Base-by-base conservation (phyloP, 257 asterid genomes). In the Knoxia roxburghii region DNA sequence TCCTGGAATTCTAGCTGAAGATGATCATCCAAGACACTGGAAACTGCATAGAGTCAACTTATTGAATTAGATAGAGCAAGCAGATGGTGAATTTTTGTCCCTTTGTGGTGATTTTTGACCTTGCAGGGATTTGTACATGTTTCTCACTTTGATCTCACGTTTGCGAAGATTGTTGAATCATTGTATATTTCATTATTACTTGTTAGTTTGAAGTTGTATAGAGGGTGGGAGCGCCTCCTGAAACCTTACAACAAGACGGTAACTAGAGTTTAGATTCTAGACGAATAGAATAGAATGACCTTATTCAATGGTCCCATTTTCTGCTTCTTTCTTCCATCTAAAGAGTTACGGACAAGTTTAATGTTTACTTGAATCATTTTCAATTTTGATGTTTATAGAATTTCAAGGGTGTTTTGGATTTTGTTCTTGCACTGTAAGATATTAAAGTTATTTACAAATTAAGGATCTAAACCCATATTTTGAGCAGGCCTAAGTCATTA, bases 41-140 rank as follows among this genome's bases (percentile, higher is more conserved):
- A 60, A 52, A 35, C 43, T 64, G 68, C 54, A 68, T 55, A 43
- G n/a, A n/a, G 72, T 53, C 26, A 39, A 55, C 45, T 32, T 33
- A 13, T 69, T n/a, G 68, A 52, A 69, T 65, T 41, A 69, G 65
- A 68, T 45, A 63, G 68, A 30, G 27, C 24, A 70, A 60, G 73
- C 61, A 61, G 74, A 57, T 56, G 57, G 49, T 67, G 32, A 63
- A 51, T 67, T 75, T 68, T 40, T 41, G 23, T 17, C 67, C 67
- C 43, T 15, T 17, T 53, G 49, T 77, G 83, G 80, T 76, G 70
- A 69, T 67, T 65, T 69, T 53, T 37, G 43, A 80, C 73, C 71
- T 70, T 70, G 41, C 67, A 29, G 68, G 75, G 66, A 68, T 61
- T 41, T 75, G 74, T 68, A 73, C 63, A 73, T 73, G 56, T 76